Conservation (phyloP, 768 basidiomycete species). For the Clitopilus passeckerianus region DNA sequence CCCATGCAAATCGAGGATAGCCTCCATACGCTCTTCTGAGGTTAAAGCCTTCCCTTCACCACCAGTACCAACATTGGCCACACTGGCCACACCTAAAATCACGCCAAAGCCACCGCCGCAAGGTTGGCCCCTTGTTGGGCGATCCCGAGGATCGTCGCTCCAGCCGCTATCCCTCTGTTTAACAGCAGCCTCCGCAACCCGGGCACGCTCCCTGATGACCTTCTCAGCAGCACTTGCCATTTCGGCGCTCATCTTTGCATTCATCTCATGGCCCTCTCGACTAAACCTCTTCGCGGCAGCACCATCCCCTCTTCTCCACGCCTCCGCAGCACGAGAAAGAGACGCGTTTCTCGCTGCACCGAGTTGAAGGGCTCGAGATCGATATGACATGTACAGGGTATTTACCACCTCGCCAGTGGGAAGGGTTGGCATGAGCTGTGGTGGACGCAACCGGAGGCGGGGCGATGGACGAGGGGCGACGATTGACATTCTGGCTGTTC, state of each 20-base stretch:
- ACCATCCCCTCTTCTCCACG: conserved; percentile 93
- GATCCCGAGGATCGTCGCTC: conserved; percentile 83
- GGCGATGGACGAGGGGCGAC: conserved; percentile 81
- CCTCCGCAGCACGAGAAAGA: conserved; percentile 91
- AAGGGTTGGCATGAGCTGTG: conserved; percentile 82
- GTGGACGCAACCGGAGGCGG: conserved; percentile 78
- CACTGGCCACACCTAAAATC: conserved; percentile 77
- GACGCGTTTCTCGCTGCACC: conserved; percentile 94
- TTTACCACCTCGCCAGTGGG: conserved; percentile 80
- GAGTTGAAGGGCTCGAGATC: conserved; percentile 83
- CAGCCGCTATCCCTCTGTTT: conserved; percentile 63
- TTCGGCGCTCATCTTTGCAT: conserved; percentile 85
- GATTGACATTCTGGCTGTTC: conserved; percentile 50
- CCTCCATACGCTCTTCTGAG: conserved; percentile 88
- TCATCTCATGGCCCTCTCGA: conserved; percentile 89
- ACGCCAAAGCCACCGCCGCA: conserved; percentile 85
- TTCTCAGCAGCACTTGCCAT: conserved; percentile 81
- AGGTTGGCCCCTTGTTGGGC: conserved; percentile 64
- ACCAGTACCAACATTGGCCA: conserved; percentile 28
- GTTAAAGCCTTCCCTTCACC: conserved; percentile 44
- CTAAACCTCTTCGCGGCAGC: conserved; percentile 94
- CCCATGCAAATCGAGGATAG: conserved; percentile 86
- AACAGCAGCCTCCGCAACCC: conserved; percentile 72
- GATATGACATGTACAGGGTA: conserved; percentile 83
- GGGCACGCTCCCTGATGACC: conserved; percentile 79